Conservation (phyloP, 495 filamentous ascomycete species). For the Pseudevernia furfuracea region DNA sequence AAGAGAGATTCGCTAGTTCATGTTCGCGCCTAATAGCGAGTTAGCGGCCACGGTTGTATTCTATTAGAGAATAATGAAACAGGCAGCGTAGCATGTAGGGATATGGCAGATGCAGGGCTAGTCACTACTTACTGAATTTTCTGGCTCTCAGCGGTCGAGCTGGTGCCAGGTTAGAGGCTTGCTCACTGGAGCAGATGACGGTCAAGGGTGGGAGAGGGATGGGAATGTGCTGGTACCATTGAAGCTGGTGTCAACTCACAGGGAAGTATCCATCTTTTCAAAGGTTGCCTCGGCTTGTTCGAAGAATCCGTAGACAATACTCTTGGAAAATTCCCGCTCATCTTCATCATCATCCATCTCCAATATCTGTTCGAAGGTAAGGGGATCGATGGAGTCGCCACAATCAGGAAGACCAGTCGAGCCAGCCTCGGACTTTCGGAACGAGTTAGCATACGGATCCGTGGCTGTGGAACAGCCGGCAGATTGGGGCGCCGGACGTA, state of each 20-base stretch:
- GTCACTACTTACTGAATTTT: neutral
- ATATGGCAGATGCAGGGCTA: neutral
- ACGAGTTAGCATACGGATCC: neutral
- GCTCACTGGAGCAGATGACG: neutral
- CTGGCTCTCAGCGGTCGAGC: neutral
- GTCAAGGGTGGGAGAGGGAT: neutral
- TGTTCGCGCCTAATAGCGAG: slow-evolving; percentile 44
- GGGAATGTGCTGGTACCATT: neutral
- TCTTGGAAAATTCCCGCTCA: slow-evolving; percentile 67
- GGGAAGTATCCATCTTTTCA: slow-evolving; percentile 65
- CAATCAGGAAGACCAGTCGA: slow-evolving; percentile 44
- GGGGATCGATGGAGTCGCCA: slow-evolving; percentile 65
- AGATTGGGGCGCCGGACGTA: neutral
- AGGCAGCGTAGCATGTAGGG: neutral
- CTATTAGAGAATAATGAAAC: neutral
- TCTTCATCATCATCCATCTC: slow-evolving; percentile 90
- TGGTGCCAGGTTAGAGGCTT: neutral
- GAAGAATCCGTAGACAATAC: slow-evolving; percentile 89
- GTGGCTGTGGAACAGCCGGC: neutral
- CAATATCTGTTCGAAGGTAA: slow-evolving; percentile 87
- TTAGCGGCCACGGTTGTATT: neutral
- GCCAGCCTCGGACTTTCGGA: slow-evolving; percentile 38
- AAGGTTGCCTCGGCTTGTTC: slow-evolving; percentile 85
- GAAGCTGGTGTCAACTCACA: slow-evolving; percentile 53
- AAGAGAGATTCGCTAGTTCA: slow-evolving; percentile 66